Evolutionary conservation across 129 eudicot species (phyloP).

Genomic region (Centella asiatica): DNA sequence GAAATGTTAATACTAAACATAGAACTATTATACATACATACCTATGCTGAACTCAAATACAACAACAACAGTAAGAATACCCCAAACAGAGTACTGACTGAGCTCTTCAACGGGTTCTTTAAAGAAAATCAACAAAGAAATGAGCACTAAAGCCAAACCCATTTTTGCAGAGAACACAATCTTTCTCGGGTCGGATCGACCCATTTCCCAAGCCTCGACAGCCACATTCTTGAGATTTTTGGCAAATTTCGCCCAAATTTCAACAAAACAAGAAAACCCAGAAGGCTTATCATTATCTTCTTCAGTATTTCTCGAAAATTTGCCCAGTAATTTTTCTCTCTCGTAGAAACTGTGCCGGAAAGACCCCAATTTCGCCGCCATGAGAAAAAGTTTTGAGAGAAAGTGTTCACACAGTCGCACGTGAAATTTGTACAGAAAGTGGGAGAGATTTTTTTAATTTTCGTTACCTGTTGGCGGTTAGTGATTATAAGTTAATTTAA

Average conservation of each 20-base stretch:
- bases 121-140: constrained; percentile 50
- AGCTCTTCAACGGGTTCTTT: constrained; percentile 47
- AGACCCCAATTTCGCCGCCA: constrained; percentile 17
- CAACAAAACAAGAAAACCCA: constrained; percentile 16
- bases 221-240: constrained; percentile 18
- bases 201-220: constrained; percentile 33
- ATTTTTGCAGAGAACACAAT: constrained; percentile 51
- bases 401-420: too few species aligned
- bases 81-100: constrained; percentile 54
- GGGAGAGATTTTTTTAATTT: too few species aligned
- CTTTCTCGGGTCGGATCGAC: constrained; percentile 54
- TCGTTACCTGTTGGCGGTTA: too few species aligned
- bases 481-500: too few species aligned
- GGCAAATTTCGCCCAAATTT: constrained; percentile 11
- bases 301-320: neutral
- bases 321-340: constrained; percentile 18
- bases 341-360: constrained; percentile 21
- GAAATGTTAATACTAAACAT: neutral
- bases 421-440: too few species aligned
- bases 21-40: constrained; percentile 11
- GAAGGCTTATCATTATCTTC: constrained; percentile 1
- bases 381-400: neutral
- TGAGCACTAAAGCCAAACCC: constrained; percentile 49
- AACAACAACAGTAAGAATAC: constrained; percentile 66
- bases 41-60: constrained; percentile 71